Evolutionary conservation across 2,329 filamentous ascomycete species (phyloP).

Genomic region (Aspergillus sp.): DNA sequence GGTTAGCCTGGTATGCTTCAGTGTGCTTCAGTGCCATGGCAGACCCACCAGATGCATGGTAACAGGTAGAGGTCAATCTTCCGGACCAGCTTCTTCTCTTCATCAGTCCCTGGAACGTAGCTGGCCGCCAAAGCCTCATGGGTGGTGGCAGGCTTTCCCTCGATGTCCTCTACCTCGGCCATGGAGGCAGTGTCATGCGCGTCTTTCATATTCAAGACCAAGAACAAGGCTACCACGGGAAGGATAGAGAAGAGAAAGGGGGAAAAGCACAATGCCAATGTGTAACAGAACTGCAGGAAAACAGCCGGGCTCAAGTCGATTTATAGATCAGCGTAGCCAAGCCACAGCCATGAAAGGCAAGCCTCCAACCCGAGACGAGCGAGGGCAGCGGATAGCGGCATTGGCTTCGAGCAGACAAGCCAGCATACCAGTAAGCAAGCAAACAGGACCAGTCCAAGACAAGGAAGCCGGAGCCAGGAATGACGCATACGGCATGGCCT

Average conservation of each 20-base stretch:
- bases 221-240: too few relatives aligned
- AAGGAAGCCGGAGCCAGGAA: neutral
- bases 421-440: too few relatives aligned
- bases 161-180: neutral
- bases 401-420: too few relatives aligned
- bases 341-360: neutral
- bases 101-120: neutral
- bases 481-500: neutral
- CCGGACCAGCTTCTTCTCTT: slow-evolving; percentile 1
- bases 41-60: neutral
- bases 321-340: neutral
- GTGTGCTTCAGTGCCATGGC: too few relatives aligned
- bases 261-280: too few relatives aligned
- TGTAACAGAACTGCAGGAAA: too few relatives aligned
- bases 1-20: neutral
- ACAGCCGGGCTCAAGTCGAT: neutral
- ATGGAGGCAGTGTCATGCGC: neutral
- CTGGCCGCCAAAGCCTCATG: neutral
- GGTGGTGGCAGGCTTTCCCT: neutral
- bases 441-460: too few relatives aligned
- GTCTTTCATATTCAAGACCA: neutral
- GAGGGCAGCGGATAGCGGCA: too few relatives aligned
- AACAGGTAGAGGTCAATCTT: neutral
- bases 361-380: too few relatives aligned
- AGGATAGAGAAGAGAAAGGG: too few relatives aligned